Base-by-base conservation (phyloP, 768 basidiomycete species). In the Pulveroboletus sp. region DNA sequence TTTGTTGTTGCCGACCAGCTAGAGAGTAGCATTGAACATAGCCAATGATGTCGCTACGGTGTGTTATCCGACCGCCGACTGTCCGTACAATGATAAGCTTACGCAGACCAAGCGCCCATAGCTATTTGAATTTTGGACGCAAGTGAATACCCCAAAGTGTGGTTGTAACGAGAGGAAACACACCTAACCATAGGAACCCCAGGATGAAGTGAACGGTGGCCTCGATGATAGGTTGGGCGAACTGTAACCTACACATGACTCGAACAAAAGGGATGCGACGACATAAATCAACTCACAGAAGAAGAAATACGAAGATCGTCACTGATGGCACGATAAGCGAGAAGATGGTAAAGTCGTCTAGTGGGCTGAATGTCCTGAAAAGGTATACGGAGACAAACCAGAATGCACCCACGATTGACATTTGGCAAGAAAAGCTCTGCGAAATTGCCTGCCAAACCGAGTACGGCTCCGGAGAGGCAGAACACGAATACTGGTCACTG, bases 51-150 rank as follows among this genome's bases (percentile, higher is more conserved):
- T 91, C 88, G 30, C 87, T 89, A 50, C 24, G 15, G 49, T 39
- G 17, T 17, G 41, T 58, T 42, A 43, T 53, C 54, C 33, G 45
- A 33, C 21, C 39, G 17, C 24, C 35, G 35, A 42, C 17, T 24
- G 8, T 40, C 3, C n/a, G 10, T 13, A 17, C 6, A 39, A 40
- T 15, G 38, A 50, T 57, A 33, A 24, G 45, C 80, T 65, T 65
- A 89, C 86, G 76, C 75, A 21, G 85, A 70, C 86, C 87, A 90
- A 15, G 88, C 80, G 30, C 76, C 87, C 80, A 86, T 79, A 21
- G 82, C 88, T 89, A 58, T 51, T 60, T 42, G 13, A n/a, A 49
- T 17, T 51, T 60, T 42, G 13, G 17, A 49, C 18, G 36, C 48
- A 53, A 6, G n/a, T 54, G 27, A 67, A 24, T 39, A 38, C 37